Conservation (phyloP, 2,329 filamentous ascomycete species). For the Fusarium citri region DNA sequence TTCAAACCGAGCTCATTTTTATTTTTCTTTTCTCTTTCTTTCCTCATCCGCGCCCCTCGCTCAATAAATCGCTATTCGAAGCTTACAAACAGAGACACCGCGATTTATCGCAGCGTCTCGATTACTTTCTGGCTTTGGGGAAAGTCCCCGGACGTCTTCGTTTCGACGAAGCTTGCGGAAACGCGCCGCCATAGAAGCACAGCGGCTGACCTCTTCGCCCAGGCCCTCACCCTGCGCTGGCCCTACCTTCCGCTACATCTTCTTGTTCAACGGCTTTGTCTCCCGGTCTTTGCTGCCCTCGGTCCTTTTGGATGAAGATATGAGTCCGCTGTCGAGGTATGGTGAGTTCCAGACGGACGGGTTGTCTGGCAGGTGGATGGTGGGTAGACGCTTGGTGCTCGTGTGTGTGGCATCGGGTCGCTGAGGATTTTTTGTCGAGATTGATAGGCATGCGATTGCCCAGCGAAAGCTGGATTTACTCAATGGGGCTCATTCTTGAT, state of each 20-base stretch:
- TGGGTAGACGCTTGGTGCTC: slow-evolving; percentile 61
- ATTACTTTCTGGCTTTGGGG: slow-evolving; percentile 82
- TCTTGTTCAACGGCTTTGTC: slow-evolving; percentile 19
- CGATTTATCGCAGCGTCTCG: slow-evolving; percentile 47
- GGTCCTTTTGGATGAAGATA: slow-evolving; percentile 85
- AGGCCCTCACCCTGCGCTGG: slow-evolving; percentile 59
- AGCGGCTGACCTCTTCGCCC: slow-evolving; percentile 83
- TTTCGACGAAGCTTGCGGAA: slow-evolving; percentile 75
- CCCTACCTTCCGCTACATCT: slow-evolving; percentile 62
- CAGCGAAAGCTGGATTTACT: slow-evolving; percentile 81
- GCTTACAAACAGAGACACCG: slow-evolving; percentile 85
- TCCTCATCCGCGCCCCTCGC: slow-evolving; percentile 77
- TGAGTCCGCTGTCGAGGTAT: slow-evolving; percentile 71
- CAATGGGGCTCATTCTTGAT: slow-evolving; percentile 99
- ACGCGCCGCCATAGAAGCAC: slow-evolving; percentile 99
- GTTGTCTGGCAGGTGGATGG: slow-evolving; percentile 51
- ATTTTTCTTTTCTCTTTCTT: slow-evolving; percentile 41
- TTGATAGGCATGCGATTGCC: slow-evolving; percentile 99
- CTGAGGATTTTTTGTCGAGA: slow-evolving; percentile 85
- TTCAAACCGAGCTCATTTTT: slow-evolving; percentile 20
- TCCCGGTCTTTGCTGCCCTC: slow-evolving; percentile 49
- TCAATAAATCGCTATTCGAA: slow-evolving; percentile 99
- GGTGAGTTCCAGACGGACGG: slow-evolving; percentile 30
- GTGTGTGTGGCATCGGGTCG: slow-evolving; percentile 57
- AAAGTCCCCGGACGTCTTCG: slow-evolving; percentile 98